phyloP scores from a whole-genome alignment of 345 rosid genomes.

The Gossypium australe region DNA sequence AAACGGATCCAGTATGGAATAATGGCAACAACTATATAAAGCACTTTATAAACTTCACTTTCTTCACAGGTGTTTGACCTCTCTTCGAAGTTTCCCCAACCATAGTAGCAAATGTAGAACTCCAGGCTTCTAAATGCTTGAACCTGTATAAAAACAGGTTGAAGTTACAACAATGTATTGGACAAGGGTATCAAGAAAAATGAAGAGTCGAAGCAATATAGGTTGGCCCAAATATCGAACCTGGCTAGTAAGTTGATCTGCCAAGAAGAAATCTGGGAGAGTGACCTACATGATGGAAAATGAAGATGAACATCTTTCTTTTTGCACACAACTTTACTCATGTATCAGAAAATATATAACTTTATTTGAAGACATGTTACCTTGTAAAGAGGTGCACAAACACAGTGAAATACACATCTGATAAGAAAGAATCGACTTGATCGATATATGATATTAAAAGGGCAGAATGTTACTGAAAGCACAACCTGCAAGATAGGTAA shows the following conservation, averaged over 20 bases:
- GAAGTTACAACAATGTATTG: background rate
- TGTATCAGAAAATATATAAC: background rate
- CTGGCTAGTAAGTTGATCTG: constrained; percentile 88
- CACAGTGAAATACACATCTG: constrained; percentile 39
- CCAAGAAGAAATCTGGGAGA: constrained; percentile 82
- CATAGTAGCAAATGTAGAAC: constrained; percentile 62
- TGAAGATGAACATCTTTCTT: background rate
- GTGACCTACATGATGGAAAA: constrained; percentile 38
- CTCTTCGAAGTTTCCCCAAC: constrained; percentile 47
- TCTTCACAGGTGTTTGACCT: constrained; percentile 45
- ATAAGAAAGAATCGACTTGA: constrained; percentile 59
- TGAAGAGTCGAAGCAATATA: background rate
- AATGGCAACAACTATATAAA: constrained; percentile 47
- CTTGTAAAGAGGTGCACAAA: constrained; percentile 68
- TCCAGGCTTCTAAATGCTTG: constrained; percentile 52
- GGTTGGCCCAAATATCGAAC: constrained; percentile 22
- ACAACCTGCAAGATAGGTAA: constrained; percentile 33
- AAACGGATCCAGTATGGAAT: constrained; percentile 71
- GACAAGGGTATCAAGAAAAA: no score
- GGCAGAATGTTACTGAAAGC: constrained; percentile 41
- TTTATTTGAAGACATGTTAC: constrained; percentile 21
- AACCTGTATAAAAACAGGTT: constrained; percentile 28
- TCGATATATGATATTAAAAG: constrained; percentile 58
- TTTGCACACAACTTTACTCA: background rate
- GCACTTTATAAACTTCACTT: constrained; percentile 35